A percentile compares a stretch with the other conserved stretches of the same genome.
Conservation (phyloP, 306 rosid genomes). For the Sechiopsis laciniata region DNA sequence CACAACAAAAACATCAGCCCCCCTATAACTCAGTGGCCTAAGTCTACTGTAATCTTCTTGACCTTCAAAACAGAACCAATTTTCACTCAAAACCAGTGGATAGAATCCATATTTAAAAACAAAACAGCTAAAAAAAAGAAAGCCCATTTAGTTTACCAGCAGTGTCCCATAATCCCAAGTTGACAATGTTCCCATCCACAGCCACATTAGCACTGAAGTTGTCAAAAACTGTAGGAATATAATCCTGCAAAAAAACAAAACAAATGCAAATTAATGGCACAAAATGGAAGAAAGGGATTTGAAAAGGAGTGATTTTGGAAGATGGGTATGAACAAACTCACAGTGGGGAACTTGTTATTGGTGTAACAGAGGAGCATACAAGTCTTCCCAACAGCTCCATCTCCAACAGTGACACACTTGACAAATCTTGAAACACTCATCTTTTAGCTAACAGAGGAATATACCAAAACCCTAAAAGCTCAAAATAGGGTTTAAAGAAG, state of each 20-base stretch:
- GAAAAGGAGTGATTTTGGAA: slow-evolving; percentile 18
- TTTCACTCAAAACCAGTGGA: slow-evolving; percentile 14
- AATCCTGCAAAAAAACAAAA: slow-evolving; percentile 49
- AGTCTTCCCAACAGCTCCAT: slow-evolving; percentile 98
- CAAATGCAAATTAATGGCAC: neutral
- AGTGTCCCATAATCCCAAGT: slow-evolving; percentile 95
- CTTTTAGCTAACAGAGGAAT: slow-evolving; percentile 12
- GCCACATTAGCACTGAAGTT: slow-evolving; percentile 95
- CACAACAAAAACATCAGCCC: slow-evolving; percentile 85
- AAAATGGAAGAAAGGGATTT: slow-evolving; percentile 18
- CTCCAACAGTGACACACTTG: slow-evolving; percentile 98
- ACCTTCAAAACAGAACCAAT: slow-evolving; percentile 42
- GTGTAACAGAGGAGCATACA: slow-evolving; percentile 99
- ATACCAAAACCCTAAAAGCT: neutral
- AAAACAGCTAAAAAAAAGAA: slow-evolving; percentile 3
- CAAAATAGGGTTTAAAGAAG: slow-evolving; percentile 13
- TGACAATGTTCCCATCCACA: slow-evolving; percentile 87
- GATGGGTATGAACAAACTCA: slow-evolving; percentile 32
- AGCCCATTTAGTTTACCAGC: slow-evolving; percentile 54
- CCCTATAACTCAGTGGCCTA: slow-evolving; percentile 96
- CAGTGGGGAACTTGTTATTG: slow-evolving; percentile 94
- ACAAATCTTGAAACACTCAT: slow-evolving; percentile 66
- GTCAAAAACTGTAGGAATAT: slow-evolving; percentile 89
- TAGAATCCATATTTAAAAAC: slow-evolving; percentile 15
- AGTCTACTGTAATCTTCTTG: slow-evolving; percentile 97